These are phyloP conservation scores for Penium margaritaceum DNA, from an alignment of 139 green algal genomes.

Conservation along the genomic window DNA sequence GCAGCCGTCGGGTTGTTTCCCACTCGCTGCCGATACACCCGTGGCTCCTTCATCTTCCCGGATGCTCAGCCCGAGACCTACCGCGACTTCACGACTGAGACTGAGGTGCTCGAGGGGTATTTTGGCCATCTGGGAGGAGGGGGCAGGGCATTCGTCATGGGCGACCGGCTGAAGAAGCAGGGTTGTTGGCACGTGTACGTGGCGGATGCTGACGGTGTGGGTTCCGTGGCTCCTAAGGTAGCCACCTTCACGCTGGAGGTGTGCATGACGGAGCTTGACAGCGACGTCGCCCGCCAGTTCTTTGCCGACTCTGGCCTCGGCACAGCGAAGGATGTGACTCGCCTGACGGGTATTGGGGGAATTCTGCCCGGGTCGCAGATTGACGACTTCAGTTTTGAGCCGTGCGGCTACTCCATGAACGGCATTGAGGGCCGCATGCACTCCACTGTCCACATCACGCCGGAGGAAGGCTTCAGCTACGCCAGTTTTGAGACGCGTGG, in stretches of 20 bases:
- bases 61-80: conserved; percentile 58
- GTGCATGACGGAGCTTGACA: conserved; percentile 86
- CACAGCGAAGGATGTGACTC: conserved; percentile 52
- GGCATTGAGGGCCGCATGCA: conserved; percentile 63
- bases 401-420: conserved; percentile 98
- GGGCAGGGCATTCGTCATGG: conserved; percentile 70
- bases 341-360: conserved; percentile 56
- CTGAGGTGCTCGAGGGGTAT: conserved; percentile 61
- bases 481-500: conserved; percentile 70
- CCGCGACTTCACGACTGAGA: conserved; percentile 70
- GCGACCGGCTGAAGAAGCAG: conserved; percentile 33
- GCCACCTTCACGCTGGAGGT: conserved; percentile 76
- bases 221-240: background rate
- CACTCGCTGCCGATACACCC: conserved; percentile 71
- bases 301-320: conserved; percentile 54
- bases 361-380: conserved; percentile 72
- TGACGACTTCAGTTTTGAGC: conserved; percentile 97
- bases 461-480: conserved; percentile 84
- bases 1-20: conserved; percentile 55
- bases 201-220: conserved; percentile 46
- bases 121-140: conserved; percentile 64
- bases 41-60: conserved; percentile 89
- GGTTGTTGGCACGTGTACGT: conserved; percentile 93
- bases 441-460: conserved; percentile 95
- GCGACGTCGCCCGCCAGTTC: conserved; percentile 63